Evolutionary conservation across 2,329 filamentous ascomycete species (phyloP).

Genomic region (Furcasterigmium furcatum): DNA sequence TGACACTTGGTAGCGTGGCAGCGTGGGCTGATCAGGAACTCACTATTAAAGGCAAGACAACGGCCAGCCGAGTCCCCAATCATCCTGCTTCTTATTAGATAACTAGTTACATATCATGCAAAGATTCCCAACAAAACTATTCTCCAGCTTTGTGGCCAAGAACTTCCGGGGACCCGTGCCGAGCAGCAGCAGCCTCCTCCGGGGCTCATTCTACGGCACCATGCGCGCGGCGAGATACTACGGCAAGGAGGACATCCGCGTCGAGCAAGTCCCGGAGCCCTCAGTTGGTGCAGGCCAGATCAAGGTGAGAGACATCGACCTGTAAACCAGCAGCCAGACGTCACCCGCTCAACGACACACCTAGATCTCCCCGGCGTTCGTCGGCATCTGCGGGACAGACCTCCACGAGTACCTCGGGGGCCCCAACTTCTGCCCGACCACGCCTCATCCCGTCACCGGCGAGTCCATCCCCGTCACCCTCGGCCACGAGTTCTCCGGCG

Average conservation of each 20-base stretch:
- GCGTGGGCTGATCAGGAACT: too few relatives aligned
- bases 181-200: background rate
- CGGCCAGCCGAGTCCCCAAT: too few relatives aligned
- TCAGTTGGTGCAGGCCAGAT: constrained; percentile 47
- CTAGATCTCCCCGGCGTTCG: constrained; percentile 22
- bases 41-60: too few relatives aligned
- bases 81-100: too few relatives aligned
- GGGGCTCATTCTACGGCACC: constrained; percentile 8
- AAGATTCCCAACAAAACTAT: background rate
- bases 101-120: too few relatives aligned
- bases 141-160: background rate
- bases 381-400: constrained; percentile 30
- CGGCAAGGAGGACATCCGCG: constrained; percentile 50
- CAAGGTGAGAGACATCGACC: constrained; percentile 9
- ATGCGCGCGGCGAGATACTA: constrained; percentile 55
- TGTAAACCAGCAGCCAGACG: too few relatives aligned
- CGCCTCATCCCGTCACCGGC: constrained; percentile 53
- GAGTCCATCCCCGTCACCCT: constrained; percentile 54
- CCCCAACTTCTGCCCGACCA: constrained; percentile 22
- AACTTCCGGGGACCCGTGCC: background rate
- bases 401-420: constrained; percentile 26
- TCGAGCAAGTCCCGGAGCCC: constrained; percentile 47
- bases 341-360: constrained; percentile 1
- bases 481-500: constrained; percentile 62
- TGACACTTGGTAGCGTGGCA: too few relatives aligned